Base-by-base conservation (phyloP, 2,329 filamentous ascomycete genomes). In the Balansia obtecta region DNA sequence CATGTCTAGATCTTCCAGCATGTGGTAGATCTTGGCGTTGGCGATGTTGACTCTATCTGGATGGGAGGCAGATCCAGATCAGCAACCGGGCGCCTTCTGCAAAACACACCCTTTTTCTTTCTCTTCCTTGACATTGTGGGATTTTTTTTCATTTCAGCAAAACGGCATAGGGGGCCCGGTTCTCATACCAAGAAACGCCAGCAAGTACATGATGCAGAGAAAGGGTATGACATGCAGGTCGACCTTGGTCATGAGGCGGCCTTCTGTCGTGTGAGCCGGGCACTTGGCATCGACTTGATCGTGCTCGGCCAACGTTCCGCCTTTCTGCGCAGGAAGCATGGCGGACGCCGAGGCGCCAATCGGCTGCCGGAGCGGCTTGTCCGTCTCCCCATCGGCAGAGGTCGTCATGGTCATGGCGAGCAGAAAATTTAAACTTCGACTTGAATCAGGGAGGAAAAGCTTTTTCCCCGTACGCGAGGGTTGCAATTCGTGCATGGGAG, bases 1-100 rank as follows among this genome's bases (percentile, higher is more conserved):
- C 42, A 90, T 75, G 3, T 71, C 54, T 5, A 91, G 71, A 55
- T 90, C 86, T 11, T 72, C 60, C 27, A 72, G 71, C 13, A 91
- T 70, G 40, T 76, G 73, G 54, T 87, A 87, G 44, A 85, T 73
- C 42, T 76, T 78, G 30, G 86, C 86, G 66, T 90, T 90, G 64
- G 82, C 83, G 59, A 91, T 87, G 62, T 90, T 91, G 62, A 89
- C 85, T 45, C 86, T 74, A 63, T 84, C 75, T 61, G 60, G 20
- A 22, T 4, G 20, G 20, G 7, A 27, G 27, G 27, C 4, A 27
- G 6, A 27, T 27, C 27, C 4, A 4, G 27, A 27, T 27, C 27
- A 27, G 27, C 27, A 27, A 27, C 27, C 27, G 4, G 27, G 27
- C 7, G 27, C 27, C 27, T 27, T 27, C 8, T 37, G 10, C 32